Evolutionary conservation across 225 moss, liverwort and hornwort species (phyloP).

Genomic region (Physcomitrellopsis africana): DNA sequence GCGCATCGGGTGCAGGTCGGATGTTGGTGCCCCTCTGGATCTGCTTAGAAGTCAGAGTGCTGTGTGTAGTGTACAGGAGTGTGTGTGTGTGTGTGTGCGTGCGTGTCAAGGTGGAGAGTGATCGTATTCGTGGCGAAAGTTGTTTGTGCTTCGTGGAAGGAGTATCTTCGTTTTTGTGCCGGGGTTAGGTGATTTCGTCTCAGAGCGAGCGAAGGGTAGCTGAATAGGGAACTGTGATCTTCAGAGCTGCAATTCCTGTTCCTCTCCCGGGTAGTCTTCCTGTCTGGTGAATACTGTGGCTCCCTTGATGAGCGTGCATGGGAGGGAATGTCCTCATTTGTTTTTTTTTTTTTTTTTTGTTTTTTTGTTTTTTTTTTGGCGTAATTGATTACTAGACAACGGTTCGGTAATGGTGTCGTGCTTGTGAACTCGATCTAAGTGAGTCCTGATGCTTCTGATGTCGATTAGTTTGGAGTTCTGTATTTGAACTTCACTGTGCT

Average conservation of each 20-base stretch:
- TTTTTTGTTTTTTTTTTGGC: slow-evolving; percentile 23
- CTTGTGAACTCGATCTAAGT: not conserved
- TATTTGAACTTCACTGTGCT: not conserved
- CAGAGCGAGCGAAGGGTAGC: not conserved
- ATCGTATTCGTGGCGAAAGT: not conserved
- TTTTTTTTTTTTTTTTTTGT: slow-evolving; percentile 13
- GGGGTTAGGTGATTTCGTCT: slow-evolving; percentile 6
- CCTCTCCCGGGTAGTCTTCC: not conserved
- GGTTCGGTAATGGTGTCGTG: not conserved
- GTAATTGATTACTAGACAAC: slow-evolving; percentile 18
- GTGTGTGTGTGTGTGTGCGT: not conserved
- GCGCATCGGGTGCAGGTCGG: slow-evolving; percentile 34
- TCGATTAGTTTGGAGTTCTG: not conserved
- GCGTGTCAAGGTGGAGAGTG: not conserved
- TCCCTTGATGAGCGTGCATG: not conserved
- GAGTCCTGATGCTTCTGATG: not conserved
- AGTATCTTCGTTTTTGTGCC: slow-evolving; percentile 1
- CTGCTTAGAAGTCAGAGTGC: slow-evolving; percentile 7
- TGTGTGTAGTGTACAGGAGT: not conserved
- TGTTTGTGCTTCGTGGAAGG: not conserved
- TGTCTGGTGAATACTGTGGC: not conserved
- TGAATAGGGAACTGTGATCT: not conserved
- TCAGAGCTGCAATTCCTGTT: not conserved
- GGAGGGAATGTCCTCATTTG: not conserved
- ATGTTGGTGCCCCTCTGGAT: slow-evolving; percentile 25